A percentile compares a stretch with the other conserved stretches of the same genome.
Conservation (phyloP, 345 rosid genomes). For the Citropsis articulata region DNA sequence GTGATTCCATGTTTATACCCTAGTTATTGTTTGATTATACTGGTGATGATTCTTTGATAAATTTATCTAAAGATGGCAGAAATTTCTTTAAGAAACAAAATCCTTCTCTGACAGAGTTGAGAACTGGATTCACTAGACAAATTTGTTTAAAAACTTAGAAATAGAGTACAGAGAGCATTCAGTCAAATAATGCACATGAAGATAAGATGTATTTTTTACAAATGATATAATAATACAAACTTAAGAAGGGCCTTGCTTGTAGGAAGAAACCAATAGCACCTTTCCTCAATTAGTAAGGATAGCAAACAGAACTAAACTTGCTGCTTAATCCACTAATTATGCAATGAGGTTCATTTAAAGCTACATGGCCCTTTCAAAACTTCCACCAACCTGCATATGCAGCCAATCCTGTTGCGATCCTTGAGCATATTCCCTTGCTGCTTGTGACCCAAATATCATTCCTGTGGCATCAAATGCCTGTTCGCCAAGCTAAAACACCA, state of each 20-base stretch:
- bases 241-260: conserved; percentile 3
- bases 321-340: not conserved
- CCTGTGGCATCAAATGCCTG: conserved; percentile 56
- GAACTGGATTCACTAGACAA: conserved; percentile 7
- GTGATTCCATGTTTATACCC: too few species aligned
- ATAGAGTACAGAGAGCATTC: not conserved
- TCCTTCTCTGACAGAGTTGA: not conserved
- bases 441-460: conserved; percentile 60
- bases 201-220: conserved; percentile 29
- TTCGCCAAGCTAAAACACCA: conserved; percentile 41
- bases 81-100: conserved; percentile 3
- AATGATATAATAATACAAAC: conserved; percentile 23
- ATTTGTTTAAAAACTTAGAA: not conserved
- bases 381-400: conserved; percentile 78
- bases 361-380: conserved; percentile 50
- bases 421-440: conserved; percentile 50
- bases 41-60: too few species aligned
- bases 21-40: too few species aligned
- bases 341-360: conserved; percentile 5
- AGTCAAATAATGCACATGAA: conserved; percentile 13
- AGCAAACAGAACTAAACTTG: conserved; percentile 8
- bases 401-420: conserved; percentile 69
- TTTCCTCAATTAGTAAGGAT: not conserved
- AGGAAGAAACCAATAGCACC: conserved; percentile 1
- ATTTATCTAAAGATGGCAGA: not conserved